Percentiles rank a stretch among this genome's conserved stretches.
Evolutionary conservation across 345 rosid genomes (phyloP).

Genomic region (Heritiera littoralis): DNA sequence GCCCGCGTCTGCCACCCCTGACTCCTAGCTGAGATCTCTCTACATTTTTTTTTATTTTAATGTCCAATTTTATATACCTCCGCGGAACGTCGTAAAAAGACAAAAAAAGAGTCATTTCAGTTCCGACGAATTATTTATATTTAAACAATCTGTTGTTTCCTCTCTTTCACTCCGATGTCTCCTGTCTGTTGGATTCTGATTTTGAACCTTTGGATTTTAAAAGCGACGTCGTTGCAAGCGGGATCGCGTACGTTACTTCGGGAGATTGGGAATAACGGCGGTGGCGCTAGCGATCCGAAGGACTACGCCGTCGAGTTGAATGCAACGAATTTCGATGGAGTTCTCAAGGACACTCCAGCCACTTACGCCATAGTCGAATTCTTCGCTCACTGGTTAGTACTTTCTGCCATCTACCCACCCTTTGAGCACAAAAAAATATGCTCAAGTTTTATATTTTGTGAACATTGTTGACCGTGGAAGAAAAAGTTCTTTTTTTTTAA

Average conservation of each 20-base stretch:
- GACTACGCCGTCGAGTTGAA: slow-evolving; percentile 80
- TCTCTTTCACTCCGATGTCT: slow-evolving; percentile 45
- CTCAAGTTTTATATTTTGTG: not conserved
- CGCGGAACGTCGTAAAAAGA: no score
- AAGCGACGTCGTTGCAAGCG: slow-evolving; percentile 41
- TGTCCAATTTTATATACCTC: not conserved
- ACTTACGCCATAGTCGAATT: slow-evolving; percentile 79
- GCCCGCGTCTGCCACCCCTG: not conserved
- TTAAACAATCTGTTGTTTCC: not conserved
- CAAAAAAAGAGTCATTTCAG: no score
- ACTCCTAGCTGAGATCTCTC: not conserved
- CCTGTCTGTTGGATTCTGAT: slow-evolving; percentile 39
- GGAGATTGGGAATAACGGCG: slow-evolving; percentile 30
- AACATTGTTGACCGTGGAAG: not conserved
- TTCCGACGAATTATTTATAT: not conserved
- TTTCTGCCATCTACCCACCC: not conserved
- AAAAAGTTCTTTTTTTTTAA: not conserved
- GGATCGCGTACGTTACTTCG: slow-evolving; percentile 74
- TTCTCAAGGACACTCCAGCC: slow-evolving; percentile 71
- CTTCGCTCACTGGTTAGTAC: slow-evolving; percentile 81
- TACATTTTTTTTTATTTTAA: no score
- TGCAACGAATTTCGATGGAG: slow-evolving; percentile 60
- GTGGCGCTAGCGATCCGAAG: slow-evolving; percentile 24
- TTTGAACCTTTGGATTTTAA: slow-evolving; percentile 34
- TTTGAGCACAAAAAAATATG: not conserved